A percentile compares a stretch with the other conserved stretches of the same genome.
These are phyloP conservation scores for Cyclostephanos tholiformis DNA, from an alignment of 108 stramenopile species.

Conservation along the genomic window DNA sequence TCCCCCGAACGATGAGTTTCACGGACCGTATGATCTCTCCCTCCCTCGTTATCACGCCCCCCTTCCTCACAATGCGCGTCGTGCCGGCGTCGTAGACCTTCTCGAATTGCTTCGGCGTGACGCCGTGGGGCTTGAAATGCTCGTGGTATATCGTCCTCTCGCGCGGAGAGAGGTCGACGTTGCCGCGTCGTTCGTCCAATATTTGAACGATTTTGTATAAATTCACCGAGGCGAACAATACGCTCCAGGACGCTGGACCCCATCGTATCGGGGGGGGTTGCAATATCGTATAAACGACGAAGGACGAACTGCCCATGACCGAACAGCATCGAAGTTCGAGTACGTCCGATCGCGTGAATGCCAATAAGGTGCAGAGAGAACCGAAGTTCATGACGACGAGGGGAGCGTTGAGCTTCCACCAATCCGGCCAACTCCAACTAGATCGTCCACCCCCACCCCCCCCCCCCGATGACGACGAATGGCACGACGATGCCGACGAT, in stretches of 20 bases:
- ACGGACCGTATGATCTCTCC: slow-evolving; percentile 58
- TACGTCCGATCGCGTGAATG: slow-evolving; percentile 80
- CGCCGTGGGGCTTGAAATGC: slow-evolving; percentile 77
- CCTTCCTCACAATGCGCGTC: slow-evolving; percentile 39
- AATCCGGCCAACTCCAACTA: slow-evolving; percentile 48
- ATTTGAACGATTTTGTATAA: slow-evolving; percentile 64
- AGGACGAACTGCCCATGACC: slow-evolving; percentile 58
- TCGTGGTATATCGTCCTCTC: slow-evolving; percentile 69
- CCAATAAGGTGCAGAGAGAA: slow-evolving; percentile 63
- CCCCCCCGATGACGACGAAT: not conserved
- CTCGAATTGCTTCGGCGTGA: slow-evolving; percentile 87
- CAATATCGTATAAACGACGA: slow-evolving; percentile 50
- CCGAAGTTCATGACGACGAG: slow-evolving; percentile 76
- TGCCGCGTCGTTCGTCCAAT: slow-evolving; percentile 62
- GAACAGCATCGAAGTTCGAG: slow-evolving; percentile 74
- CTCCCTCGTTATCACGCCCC: slow-evolving; percentile 55
- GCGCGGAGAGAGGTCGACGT: slow-evolving; percentile 51
- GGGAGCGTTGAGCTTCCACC: slow-evolving; percentile 60
- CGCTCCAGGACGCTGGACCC: slow-evolving; percentile 60
- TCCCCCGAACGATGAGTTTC: slow-evolving; percentile 67
- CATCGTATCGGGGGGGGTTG: slow-evolving; percentile 48
- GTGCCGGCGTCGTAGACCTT: slow-evolving; percentile 47
- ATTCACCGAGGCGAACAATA: slow-evolving; percentile 71
- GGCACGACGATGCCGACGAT: too few species aligned
- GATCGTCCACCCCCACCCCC: not conserved